Percentiles rank a stretch among this genome's conserved stretches.
These are phyloP conservation scores for Acarospora socialis DNA, from an alignment of 2,329 filamentous ascomycete species.

Conservation along the genomic window DNA sequence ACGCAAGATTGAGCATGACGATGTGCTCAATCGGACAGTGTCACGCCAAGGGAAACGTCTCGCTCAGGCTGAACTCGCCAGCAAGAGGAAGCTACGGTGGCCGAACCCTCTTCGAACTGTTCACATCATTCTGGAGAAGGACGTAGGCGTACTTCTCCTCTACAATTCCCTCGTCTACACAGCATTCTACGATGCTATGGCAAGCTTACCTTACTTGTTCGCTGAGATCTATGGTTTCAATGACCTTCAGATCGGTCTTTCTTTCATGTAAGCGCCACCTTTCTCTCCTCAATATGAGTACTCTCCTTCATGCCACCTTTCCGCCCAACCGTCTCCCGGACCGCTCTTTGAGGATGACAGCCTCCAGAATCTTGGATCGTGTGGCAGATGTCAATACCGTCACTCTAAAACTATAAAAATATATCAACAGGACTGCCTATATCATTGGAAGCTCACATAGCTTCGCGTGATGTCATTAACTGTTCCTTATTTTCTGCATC, in stretches of 20 bases:
- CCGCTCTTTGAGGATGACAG: no score
- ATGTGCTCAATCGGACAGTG: constrained; percentile 2
- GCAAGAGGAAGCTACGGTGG: constrained; percentile 16
- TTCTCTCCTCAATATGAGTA: background rate
- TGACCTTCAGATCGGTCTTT: constrained; percentile 32
- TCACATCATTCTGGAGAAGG: constrained; percentile 23
- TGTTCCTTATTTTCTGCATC: no score
- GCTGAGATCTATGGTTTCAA: constrained; percentile 32
- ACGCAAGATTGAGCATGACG: constrained; percentile 13
- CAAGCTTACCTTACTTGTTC: constrained; percentile 33
- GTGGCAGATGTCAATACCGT: no score
- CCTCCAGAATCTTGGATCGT: no score
- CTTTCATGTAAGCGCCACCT: constrained; percentile 14
- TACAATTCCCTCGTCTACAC: constrained; percentile 32
- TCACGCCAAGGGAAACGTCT: background rate
- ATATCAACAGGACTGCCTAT: no score
- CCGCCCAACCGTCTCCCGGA: no score
- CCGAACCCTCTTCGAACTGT: constrained; percentile 27
- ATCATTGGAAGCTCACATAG: no score
- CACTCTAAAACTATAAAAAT: no score
- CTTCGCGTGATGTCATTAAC: no score
- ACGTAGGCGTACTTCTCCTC: constrained; percentile 24
- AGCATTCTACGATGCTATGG: constrained; percentile 33
- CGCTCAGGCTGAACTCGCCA: background rate
- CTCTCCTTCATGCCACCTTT: constrained; percentile 3